A percentile compares a stretch with the other conserved stretches of the same genome.
Conservation (phyloP, 805 yeast genomes). For the Spathaspora hagerdaliae region DNA sequence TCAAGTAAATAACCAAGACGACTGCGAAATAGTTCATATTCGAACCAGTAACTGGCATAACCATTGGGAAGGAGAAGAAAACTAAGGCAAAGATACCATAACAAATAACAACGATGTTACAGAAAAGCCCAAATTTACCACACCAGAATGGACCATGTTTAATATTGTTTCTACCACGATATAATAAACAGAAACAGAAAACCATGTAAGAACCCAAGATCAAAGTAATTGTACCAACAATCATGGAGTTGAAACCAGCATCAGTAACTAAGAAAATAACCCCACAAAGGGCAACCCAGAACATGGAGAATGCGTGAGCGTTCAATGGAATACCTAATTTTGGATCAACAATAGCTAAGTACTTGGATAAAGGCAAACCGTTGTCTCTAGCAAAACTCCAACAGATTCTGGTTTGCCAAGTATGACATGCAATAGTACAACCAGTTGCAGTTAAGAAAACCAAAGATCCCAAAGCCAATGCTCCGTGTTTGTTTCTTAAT, state of each 20-base stretch:
- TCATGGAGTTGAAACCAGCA: constrained; percentile 38
- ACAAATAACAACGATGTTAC: constrained; percentile 27
- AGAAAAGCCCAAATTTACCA: constrained; percentile 32
- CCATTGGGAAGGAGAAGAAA: constrained; percentile 39
- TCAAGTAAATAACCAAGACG: constrained; percentile 39
- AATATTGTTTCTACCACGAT: constrained; percentile 34
- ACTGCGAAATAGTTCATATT: constrained; percentile 68
- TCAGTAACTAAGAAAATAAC: constrained; percentile 26
- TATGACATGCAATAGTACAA: constrained; percentile 37
- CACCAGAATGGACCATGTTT: constrained; percentile 41
- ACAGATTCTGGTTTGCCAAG: constrained; percentile 42
- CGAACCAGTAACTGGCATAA: constrained; percentile 56
- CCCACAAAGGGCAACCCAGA: constrained; percentile 23
- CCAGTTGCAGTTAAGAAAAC: constrained; percentile 34
- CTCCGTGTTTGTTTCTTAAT: constrained; percentile 29
- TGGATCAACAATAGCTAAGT: constrained; percentile 33
- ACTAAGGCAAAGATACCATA: constrained; percentile 37
- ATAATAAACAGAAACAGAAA: constrained; percentile 31
- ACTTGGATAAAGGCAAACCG: constrained; percentile 39
- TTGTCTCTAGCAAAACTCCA: constrained; percentile 43
- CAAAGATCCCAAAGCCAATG: constrained; percentile 31
- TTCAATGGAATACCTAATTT: constrained; percentile 36
- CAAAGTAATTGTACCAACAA: constrained; percentile 33
- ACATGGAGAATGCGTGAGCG: constrained; percentile 35
- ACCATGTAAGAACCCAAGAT: constrained; percentile 33